Evolutionary conservation across 108 stramenopile genomes (phyloP), one percentile per base, ranked within the genome.

Genomic region (Cyclotella atomus): DNA sequence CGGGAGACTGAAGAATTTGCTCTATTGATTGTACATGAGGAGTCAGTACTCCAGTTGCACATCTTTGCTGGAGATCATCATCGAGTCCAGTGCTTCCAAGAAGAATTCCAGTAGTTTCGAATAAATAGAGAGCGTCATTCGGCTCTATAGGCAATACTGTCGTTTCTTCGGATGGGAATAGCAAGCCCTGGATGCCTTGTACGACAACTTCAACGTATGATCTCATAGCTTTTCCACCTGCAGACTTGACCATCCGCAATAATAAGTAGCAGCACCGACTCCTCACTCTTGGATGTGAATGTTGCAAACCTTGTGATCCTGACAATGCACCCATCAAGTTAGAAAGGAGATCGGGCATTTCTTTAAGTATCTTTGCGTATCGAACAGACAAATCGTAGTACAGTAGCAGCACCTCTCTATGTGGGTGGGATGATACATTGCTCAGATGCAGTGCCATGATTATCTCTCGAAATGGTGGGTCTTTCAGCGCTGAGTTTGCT

Each of bases 351-450:
- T 87, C 87, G 17, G 85, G 82, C 17, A 36, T 69, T 17, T 84
- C 82, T 55, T 77, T 73, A 10, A 88, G 68, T 30, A 73, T 38
- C 1, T 33, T 34, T 28, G 63, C 61, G 57, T 92, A 92, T 25
- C 91, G 84, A 62, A 92, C 87, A 27, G 85, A 65, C 44, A 85
- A 73, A 33, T 92, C 91, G 59, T 85, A 89, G 59, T 92, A 92
- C 0, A 88, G 71, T 17, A 75, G 72, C 45, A 89, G 34, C 15
- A 92, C 82, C 47, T 89, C 88, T 28, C 65, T 63, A 64, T 89
- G 91, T 10, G 79, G 71, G 71, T 92, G 91, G 4, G 59, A 44
- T 23, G 79, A 60, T 47, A 92, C 81, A 46, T 89, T 84, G 62
- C 88, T 89, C 14, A 44, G 38, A 65, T 89, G 91, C 45, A 91